Evolutionary conservation across 805 yeast genomes (phyloP).

Genomic region (Yamadazyma paraphyllophila): DNA sequence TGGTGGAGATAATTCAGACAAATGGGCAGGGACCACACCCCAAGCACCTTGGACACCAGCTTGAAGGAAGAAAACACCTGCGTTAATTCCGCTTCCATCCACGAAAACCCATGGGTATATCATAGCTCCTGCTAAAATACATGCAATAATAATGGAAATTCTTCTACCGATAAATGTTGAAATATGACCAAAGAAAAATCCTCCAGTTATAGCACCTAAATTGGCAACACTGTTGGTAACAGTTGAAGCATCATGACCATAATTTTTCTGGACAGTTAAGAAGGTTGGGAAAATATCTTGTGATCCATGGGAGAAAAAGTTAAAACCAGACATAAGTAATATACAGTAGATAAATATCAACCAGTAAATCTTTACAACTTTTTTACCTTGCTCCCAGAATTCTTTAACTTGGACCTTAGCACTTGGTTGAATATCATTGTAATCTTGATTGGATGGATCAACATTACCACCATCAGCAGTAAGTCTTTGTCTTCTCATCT

Average conservation of each 20-base stretch:
- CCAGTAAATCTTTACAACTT: conserved; percentile 51
- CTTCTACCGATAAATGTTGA: conserved; percentile 39
- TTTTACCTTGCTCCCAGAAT: conserved; percentile 9
- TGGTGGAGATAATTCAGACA: conserved; percentile 61
- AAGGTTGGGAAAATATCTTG: conserved; percentile 44
- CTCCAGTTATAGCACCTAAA: conserved; percentile 42
- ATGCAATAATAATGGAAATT: conserved; percentile 30
- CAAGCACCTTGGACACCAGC: conserved; percentile 68
- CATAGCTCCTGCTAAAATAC: conserved; percentile 37
- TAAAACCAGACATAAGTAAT: conserved; percentile 43
- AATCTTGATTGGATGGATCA: conserved; percentile 28
- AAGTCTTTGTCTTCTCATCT: conserved; percentile 6
- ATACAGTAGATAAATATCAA: conserved; percentile 55
- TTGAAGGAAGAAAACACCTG: conserved; percentile 61
- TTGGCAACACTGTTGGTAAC: conserved; percentile 42
- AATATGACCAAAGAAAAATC: conserved; percentile 44
- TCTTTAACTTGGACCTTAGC: conserved; percentile 16
- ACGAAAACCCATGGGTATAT: conserved; percentile 40
- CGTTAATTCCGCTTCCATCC: conserved; percentile 43
- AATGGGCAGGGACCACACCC: conserved; percentile 65
- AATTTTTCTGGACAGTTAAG: conserved; percentile 32
- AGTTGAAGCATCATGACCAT: conserved; percentile 31
- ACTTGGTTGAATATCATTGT: conserved; percentile 3
- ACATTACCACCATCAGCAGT: conserved; percentile 16
- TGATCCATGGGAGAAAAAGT: conserved; percentile 42